Conservation (phyloP, 2,329 filamentous ascomycete species). For the Paracamarosporium sp. region DNA sequence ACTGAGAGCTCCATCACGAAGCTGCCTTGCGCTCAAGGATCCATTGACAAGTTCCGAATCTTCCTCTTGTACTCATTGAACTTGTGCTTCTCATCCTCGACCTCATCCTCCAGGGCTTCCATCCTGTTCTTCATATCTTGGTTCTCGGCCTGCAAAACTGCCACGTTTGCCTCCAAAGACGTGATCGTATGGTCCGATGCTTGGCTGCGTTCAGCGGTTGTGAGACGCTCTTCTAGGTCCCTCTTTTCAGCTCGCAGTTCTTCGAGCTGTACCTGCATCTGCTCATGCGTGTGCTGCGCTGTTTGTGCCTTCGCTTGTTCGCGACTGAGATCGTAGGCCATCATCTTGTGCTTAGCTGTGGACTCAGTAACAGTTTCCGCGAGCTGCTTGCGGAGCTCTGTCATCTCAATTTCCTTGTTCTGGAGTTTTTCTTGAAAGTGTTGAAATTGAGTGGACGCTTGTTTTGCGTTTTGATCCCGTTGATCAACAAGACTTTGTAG, state of each 20-base stretch:
- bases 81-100: background rate
- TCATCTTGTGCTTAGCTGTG: background rate
- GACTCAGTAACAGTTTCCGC: background rate
- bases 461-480: background rate
- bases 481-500: background rate
- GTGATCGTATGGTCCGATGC: background rate
- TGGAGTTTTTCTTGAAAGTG: background rate
- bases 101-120: background rate
- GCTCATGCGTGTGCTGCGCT: background rate
- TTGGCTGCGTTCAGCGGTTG: background rate
- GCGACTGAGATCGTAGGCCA: background rate
- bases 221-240: background rate
- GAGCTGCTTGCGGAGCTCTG: background rate
- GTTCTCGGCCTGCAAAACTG: background rate
- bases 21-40: background rate
- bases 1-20: background rate
- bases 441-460: background rate
- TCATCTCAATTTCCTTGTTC: background rate
- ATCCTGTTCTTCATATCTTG: background rate
- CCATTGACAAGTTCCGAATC: conserved; percentile 1
- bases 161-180: background rate
- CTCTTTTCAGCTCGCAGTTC: background rate
- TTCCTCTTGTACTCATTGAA: conserved; percentile 1
- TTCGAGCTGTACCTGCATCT: background rate
- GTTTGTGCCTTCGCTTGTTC: background rate